Evolutionary conservation across 768 basidiomycete species (phyloP).

Genomic region (Artomyces pyxidatus): DNA sequence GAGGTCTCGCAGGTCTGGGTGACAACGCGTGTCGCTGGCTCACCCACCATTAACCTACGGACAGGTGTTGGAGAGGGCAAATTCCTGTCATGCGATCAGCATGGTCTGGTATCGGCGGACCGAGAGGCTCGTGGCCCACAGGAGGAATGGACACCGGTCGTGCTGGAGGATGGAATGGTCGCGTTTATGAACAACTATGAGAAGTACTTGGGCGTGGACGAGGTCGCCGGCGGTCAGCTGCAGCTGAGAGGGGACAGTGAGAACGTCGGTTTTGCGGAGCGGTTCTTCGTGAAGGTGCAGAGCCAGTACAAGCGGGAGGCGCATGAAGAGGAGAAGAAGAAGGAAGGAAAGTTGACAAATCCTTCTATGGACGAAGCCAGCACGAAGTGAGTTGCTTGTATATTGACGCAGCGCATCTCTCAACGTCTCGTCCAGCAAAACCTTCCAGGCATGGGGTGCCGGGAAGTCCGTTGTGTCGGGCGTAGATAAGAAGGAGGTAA

Average conservation of each 20-base stretch:
- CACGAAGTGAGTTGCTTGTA: slow-evolving; percentile 50
- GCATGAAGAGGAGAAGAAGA: slow-evolving; percentile 45
- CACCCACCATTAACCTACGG: slow-evolving; percentile 77
- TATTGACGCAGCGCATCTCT: background rate
- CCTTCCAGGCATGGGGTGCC: slow-evolving; percentile 82
- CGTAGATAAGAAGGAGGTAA: slow-evolving; percentile 67
- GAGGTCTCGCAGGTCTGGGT: slow-evolving; percentile 93
- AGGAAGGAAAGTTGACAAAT: slow-evolving; percentile 28
- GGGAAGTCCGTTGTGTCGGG: slow-evolving; percentile 61
- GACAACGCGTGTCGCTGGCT: slow-evolving; percentile 75
- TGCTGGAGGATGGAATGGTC: slow-evolving; percentile 78
- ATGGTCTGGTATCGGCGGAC: slow-evolving; percentile 77
- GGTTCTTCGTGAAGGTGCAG: slow-evolving; percentile 88
- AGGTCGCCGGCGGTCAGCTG: slow-evolving; percentile 75
- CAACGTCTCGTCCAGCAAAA: slow-evolving; percentile 34
- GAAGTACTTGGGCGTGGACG: slow-evolving; percentile 79
- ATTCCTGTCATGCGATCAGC: slow-evolving; percentile 82
- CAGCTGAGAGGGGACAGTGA: slow-evolving; percentile 80
- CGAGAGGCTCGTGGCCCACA: slow-evolving; percentile 87
- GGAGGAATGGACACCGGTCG: slow-evolving; percentile 87
- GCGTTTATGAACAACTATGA: slow-evolving; percentile 87
- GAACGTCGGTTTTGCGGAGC: slow-evolving; percentile 75
- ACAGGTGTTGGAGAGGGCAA: slow-evolving; percentile 85
- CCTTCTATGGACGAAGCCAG: slow-evolving; percentile 57
- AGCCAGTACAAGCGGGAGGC: slow-evolving; percentile 82